These are phyloP conservation scores for Toxoplasma gondii DNA, from an alignment of 169 alveolate species.

Conservation along the genomic window DNA sequence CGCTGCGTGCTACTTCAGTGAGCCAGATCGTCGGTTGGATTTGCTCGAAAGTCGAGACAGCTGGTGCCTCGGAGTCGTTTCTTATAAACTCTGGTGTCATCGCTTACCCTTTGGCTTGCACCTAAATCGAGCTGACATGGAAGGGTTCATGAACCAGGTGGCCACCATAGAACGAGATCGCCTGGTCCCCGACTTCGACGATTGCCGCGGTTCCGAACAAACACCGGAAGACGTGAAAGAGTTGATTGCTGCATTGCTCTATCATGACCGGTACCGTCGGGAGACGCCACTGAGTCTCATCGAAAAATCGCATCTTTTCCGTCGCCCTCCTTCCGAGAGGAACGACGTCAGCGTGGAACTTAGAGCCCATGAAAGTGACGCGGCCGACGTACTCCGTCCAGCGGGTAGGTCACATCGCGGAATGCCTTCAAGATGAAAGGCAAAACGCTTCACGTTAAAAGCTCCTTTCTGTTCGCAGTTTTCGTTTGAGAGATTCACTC, in stretches of 20 bases:
- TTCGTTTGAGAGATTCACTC: too few species aligned
- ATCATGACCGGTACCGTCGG: background rate
- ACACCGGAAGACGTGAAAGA: background rate
- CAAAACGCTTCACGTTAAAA: too few species aligned
- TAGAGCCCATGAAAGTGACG: too few species aligned
- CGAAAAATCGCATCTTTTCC: background rate
- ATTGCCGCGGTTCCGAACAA: background rate
- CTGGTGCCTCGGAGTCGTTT: constrained; percentile 36
- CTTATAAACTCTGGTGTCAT: constrained; percentile 27
- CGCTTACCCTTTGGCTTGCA: background rate
- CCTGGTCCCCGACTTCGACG: background rate
- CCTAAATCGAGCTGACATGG: background rate
- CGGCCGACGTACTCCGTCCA: too few species aligned
- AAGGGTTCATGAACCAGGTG: background rate
- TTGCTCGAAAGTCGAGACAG: background rate
- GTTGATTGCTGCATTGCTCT: background rate
- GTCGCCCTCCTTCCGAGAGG: background rate
- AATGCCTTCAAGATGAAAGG: too few species aligned
- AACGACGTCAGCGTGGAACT: background rate
- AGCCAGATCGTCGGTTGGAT: background rate
- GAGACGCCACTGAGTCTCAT: constrained; percentile 4
- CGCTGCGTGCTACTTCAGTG: background rate
- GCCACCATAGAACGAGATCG: constrained; percentile 2
- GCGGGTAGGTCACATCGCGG: too few species aligned
- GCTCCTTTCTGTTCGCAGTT: too few species aligned